A percentile compares a stretch with the other conserved stretches of the same genome.
These are phyloP conservation scores for Fusarium nurragi DNA, from an alignment of 2,329 filamentous ascomycete genomes.

Conservation along the genomic window DNA sequence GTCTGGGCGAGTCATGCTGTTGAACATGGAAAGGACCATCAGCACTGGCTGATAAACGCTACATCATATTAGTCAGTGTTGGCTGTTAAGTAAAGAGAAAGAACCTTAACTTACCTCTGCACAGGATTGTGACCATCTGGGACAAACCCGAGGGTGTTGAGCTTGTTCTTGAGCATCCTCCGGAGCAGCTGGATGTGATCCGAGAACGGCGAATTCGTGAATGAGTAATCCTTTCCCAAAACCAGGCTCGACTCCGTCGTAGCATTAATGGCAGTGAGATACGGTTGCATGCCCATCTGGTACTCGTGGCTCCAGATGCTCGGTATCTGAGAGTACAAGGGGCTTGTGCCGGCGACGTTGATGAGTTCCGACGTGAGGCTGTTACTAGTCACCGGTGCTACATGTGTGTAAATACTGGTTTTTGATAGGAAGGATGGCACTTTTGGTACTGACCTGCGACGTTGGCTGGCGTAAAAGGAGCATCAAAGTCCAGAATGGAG, in stretches of 20 bases:
- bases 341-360: conserved; percentile 17
- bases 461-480: neutral
- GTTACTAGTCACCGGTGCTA: neutral
- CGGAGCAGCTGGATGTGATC: conserved; percentile 46
- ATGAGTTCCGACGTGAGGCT: conserved; percentile 5
- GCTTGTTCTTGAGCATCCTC: conserved; percentile 39
- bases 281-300: conserved; percentile 45
- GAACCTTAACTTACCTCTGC: conserved; percentile 9
- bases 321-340: conserved; percentile 41
- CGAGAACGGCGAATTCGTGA: conserved; percentile 47
- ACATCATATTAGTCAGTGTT: neutral
- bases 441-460: neutral
- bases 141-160: conserved; percentile 26
- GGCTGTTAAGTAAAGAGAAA: accelerated
- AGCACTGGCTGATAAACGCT: conserved; percentile 45
- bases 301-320: conserved; percentile 47
- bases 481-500: conserved; percentile 6
- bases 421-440: accelerated
- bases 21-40: conserved; percentile 49
- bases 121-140: conserved; percentile 20
- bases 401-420: neutral
- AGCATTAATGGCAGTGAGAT: conserved; percentile 40
- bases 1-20: conserved; percentile 49
- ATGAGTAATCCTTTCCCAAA: conserved; percentile 39
- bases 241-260: conserved; percentile 33